Percentiles rank a stretch among this genome's conserved stretches.
Conservation (phyloP, 352 stramenopile genomes). For the Phytophthora europaea region DNA sequence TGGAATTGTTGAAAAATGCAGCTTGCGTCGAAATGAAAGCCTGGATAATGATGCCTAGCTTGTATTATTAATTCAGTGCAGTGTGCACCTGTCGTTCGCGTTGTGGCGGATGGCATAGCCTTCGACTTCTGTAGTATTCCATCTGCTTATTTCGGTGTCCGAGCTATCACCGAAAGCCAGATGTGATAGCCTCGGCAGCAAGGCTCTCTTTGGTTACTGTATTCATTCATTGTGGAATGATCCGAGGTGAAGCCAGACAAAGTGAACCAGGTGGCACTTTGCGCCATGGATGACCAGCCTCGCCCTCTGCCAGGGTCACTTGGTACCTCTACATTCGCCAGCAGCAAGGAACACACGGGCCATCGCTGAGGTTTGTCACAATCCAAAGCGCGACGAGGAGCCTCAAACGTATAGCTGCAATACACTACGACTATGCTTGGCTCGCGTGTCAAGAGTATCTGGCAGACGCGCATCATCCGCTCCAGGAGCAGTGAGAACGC, state of each 20-base stretch:
- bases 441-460: slow-evolving; percentile 66
- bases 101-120: slow-evolving; percentile 7
- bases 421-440: slow-evolving; percentile 12
- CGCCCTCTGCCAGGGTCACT: slow-evolving; percentile 29
- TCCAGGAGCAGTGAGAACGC: slow-evolving; percentile 38
- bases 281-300: slow-evolving; percentile 33
- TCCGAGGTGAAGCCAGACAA: slow-evolving; percentile 16
- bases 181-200: background rate
- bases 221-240: background rate
- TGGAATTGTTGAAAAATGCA: slow-evolving; percentile 7
- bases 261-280: slow-evolving; percentile 30
- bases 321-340: slow-evolving; percentile 39
- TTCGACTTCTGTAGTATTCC: slow-evolving; percentile 3
- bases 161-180: slow-evolving; percentile 5
- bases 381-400: slow-evolving; percentile 8
- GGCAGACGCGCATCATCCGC: slow-evolving; percentile 64
- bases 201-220: background rate
- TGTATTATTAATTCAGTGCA: too few species aligned
- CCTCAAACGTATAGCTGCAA: background rate
- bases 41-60: too few species aligned
- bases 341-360: slow-evolving; percentile 4
- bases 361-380: slow-evolving; percentile 10
- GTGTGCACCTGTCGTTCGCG: background rate
- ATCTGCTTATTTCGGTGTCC: slow-evolving; percentile 9
- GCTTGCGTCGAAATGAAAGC: too few species aligned